Conservation (phyloP, 805 yeast genomes). For the Yamadazyma ubonensis region DNA sequence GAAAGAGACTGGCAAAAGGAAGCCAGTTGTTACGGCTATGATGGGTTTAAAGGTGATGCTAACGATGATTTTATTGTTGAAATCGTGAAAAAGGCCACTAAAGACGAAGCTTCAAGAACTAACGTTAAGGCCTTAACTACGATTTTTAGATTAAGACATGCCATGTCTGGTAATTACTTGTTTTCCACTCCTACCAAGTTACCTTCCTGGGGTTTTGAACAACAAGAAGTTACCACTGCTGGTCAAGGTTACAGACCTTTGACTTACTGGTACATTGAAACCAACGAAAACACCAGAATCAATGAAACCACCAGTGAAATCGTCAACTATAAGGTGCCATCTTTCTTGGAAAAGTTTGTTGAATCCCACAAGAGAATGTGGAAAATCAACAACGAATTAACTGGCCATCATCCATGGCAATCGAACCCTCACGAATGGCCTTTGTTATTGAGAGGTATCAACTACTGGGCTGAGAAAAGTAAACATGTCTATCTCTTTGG, state of each 20-base stretch:
- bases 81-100: conserved; percentile 56
- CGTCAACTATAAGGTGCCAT: conserved; percentile 49
- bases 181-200: conserved; percentile 74
- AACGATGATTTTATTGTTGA: conserved; percentile 81
- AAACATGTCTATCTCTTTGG: conserved; percentile 71
- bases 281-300: conserved; percentile 56
- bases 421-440: conserved; percentile 78
- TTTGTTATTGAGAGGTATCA: conserved; percentile 69
- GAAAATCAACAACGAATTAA: conserved; percentile 68
- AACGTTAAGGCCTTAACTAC: conserved; percentile 66
- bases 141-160: conserved; percentile 71
- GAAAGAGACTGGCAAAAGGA: conserved; percentile 85
- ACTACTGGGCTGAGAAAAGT: conserved; percentile 67
- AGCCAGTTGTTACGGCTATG: conserved; percentile 72
- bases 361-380: conserved; percentile 77
- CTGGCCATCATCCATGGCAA: conserved; percentile 68
- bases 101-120: conserved; percentile 50
- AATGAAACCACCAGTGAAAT: conserved; percentile 21
- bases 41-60: conserved; percentile 77
- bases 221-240: conserved; percentile 83
- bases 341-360: conserved; percentile 57
- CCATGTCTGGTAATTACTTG: conserved; percentile 73
- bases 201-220: conserved; percentile 83
- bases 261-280: conserved; percentile 73
- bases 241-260: conserved; percentile 60